Evolutionary conservation across 352 stramenopile genomes (phyloP), one percentile per base, ranked within the genome.

Genomic region (Phytophthora sp.): DNA sequence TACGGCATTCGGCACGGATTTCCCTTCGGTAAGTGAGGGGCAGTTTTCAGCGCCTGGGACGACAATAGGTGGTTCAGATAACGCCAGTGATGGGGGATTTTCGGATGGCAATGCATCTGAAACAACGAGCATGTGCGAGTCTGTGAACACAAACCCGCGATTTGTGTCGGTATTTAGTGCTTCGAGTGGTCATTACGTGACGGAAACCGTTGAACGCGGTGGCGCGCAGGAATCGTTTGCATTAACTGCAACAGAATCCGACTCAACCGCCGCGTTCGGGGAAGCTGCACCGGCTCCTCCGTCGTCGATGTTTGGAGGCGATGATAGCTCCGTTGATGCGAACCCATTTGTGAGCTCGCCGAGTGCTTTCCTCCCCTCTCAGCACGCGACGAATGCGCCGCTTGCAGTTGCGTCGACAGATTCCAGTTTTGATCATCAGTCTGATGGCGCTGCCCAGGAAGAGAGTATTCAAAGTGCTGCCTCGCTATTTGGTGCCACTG

Each of bases 1-100:
- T 50, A 94, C 85, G 7, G 83, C 85, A 6, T 92, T 92, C 18
- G 78, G 84, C 7, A 92, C 84, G 0, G 83, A 94, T 69, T 88
- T 88, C 23, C 77, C 82, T 7, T 91, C 85, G 7, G 86, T 88
- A 47, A 92, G 82, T 33, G 86, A 94, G 39, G 83, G 81, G 0
- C 82, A 88, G 41, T 89, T 77, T 7, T 92, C 83, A 11, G 76
- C 75, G 8, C 80, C 83, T 46, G 82, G 82, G 15, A 87, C 80
- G 18, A 80, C 77, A 12, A 86, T 89, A 45, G 80, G 77, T 51
- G 78, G 76, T 12, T 87, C 80, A 1, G 80, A 89, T 30, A 84
- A 86, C 44, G 76, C 73, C 13, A 86, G 78, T 66, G 80, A 87
- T 38, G 74, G 64, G 23, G 74, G 62, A 15, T 89, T 78, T 59